phyloP scores from a whole-genome alignment of 345 rosid genomes.

The Citrus sinensis region DVS_A1.0 CM039163.1:45682501-45683000 shows the following conservation, averaged over 20 bases:
- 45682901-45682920: constrained; percentile 17
- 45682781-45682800: not conserved
- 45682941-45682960: not conserved
- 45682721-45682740: not conserved
- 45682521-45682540: not conserved
- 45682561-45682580: not conserved
- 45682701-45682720: constrained; percentile 2
- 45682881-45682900: not conserved
- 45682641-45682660: not conserved
- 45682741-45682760: not conserved
- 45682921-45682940: not conserved
- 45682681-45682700: not conserved
- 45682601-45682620: not conserved
- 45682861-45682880: not conserved
- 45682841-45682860: not conserved
- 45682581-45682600: not conserved
- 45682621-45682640: not conserved
- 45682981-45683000: not conserved
- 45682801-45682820: constrained; percentile 6
- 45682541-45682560: constrained; percentile 10
- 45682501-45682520: not conserved
- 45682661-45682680: not conserved
- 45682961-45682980: constrained; percentile 9
- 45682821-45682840: not conserved
- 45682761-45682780: not conserved